phyloP scores from a whole-genome alignment of 495 filamentous ascomycete genomes.

The Neurospora sp. region DNA sequence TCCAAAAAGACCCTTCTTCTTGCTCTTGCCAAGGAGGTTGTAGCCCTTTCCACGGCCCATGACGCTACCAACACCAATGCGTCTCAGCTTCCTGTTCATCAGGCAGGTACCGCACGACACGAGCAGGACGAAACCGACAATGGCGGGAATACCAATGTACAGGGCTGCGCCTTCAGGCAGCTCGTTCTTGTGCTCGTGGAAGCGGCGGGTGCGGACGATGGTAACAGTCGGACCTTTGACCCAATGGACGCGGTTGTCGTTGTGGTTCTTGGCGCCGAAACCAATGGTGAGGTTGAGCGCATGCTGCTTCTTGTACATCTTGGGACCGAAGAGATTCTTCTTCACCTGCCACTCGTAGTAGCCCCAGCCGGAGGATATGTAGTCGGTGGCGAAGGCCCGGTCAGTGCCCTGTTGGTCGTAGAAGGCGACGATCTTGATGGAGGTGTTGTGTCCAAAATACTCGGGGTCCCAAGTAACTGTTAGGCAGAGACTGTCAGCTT shows the following conservation, averaged over 20 bases:
- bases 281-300: slow-evolving; percentile 32
- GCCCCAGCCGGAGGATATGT: slow-evolving; percentile 25
- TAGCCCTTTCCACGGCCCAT: slow-evolving; percentile 28
- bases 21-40: slow-evolving; percentile 24
- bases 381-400: slow-evolving; percentile 26
- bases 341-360: slow-evolving; percentile 31
- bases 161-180: slow-evolving; percentile 17
- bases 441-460: slow-evolving; percentile 29
- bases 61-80: slow-evolving; percentile 29
- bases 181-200: slow-evolving; percentile 10
- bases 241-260: slow-evolving; percentile 7
- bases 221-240: slow-evolving; percentile 23
- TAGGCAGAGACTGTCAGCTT: neutral
- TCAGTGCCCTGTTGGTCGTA: slow-evolving; percentile 21
- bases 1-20: slow-evolving; percentile 17
- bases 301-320: slow-evolving; percentile 11
- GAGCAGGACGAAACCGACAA: slow-evolving; percentile 26
- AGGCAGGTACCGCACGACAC: slow-evolving; percentile 22
- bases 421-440: slow-evolving; percentile 27
- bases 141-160: slow-evolving; percentile 30
- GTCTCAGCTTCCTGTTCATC: slow-evolving; percentile 27
- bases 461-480: slow-evolving; percentile 36
- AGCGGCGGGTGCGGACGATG: slow-evolving; percentile 15
- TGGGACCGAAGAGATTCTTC: slow-evolving; percentile 11
- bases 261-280: slow-evolving; percentile 20